Evolutionary conservation across 2,329 filamentous ascomycete genomes (phyloP).

Genomic region (Boeremia lycopersici): DNA sequence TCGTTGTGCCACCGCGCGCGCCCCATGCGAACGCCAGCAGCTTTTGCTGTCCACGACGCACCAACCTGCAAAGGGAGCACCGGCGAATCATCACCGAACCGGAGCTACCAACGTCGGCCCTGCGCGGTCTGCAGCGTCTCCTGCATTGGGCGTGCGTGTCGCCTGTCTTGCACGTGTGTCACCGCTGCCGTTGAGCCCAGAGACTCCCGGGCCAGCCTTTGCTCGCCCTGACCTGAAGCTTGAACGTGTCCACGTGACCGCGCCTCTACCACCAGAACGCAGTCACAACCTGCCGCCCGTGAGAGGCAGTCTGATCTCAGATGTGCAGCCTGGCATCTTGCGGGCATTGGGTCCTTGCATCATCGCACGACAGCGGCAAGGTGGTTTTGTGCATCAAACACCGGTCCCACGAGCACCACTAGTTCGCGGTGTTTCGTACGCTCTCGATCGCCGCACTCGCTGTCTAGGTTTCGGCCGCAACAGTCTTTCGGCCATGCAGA

Average conservation of each 20-base stretch:
- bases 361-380: slow-evolving; percentile 8
- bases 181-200: background rate
- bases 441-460: slow-evolving; percentile 3
- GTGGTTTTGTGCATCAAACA: slow-evolving; percentile 8
- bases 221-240: too few relatives aligned
- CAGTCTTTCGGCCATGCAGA: background rate
- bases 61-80: background rate
- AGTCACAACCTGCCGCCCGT: too few relatives aligned
- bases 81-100: background rate
- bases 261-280: too few relatives aligned
- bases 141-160: slow-evolving; percentile 5
- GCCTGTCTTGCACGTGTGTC: slow-evolving; percentile 3
- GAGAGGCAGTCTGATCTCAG: background rate
- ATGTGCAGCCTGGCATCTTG: background rate
- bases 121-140: slow-evolving; percentile 10
- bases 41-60: background rate
- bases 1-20: slow-evolving; percentile 2
- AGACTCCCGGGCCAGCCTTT: too few relatives aligned
- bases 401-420: slow-evolving; percentile 1
- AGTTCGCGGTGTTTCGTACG: background rate
- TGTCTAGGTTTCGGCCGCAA: background rate
- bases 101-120: slow-evolving; percentile 8
- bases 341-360: slow-evolving; percentile 7
- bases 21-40: background rate
- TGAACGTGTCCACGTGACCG: too few relatives aligned